These are phyloP conservation scores for Diutina siamensis DNA, from an alignment of 1,139 yeast genomes.

Conservation along the genomic window DNA sequence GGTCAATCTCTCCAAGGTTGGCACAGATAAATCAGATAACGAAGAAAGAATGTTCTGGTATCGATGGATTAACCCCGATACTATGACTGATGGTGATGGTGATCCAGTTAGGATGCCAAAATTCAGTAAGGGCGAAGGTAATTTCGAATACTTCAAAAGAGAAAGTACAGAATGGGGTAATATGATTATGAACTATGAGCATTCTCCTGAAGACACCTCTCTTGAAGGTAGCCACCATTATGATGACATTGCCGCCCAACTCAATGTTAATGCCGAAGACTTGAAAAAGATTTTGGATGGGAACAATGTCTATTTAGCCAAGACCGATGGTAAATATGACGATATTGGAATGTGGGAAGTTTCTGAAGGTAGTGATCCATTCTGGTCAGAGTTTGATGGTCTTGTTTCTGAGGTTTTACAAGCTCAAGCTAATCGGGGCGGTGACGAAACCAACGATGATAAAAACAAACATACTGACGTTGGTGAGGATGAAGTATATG, in stretches of 20 bases:
- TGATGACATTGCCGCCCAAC: not conserved
- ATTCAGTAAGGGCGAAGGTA: not conserved
- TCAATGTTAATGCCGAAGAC: not conserved
- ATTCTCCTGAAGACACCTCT: not conserved
- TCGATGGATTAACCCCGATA: not conserved
- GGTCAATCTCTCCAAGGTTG: not conserved
- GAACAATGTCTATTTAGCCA: not conserved
- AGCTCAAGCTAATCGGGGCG: no score
- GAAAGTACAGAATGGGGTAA: not conserved
- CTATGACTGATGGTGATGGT: constrained; percentile 3
- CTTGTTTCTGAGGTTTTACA: no score
- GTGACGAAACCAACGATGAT: no score
- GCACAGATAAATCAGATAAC: no score
- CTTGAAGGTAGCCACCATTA: not conserved
- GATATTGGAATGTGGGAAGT: not conserved
- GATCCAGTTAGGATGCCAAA: not conserved
- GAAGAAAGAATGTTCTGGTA: not conserved
- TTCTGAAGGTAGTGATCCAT: not conserved
- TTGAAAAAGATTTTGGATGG: constrained; percentile 1
- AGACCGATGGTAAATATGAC: not conserved
- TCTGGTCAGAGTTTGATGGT: no score
- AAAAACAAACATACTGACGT: no score
- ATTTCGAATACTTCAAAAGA: not conserved
- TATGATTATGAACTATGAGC: not conserved
- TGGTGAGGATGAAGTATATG: not conserved